phyloP scores from a whole-genome alignment of 2,329 filamentous ascomycete genomes.

The Alternaria dauci region DNA sequence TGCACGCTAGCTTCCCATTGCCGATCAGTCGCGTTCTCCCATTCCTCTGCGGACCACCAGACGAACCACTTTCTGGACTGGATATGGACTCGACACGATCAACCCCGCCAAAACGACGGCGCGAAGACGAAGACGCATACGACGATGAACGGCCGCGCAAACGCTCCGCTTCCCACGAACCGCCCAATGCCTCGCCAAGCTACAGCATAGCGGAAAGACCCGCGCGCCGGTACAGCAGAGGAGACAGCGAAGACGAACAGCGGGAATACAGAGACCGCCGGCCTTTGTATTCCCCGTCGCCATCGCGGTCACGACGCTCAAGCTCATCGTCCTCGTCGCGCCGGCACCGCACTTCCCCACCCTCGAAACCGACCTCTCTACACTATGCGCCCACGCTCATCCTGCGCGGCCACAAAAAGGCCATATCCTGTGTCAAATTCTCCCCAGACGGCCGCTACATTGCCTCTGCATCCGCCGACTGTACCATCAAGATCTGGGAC shows the following conservation, averaged over 20 bases:
- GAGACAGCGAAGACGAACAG: constrained; percentile 43
- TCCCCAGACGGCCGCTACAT: constrained; percentile 91
- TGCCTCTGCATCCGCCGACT: constrained; percentile 86
- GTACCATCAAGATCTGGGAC: constrained; percentile 91
- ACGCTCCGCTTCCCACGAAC: constrained; percentile 45
- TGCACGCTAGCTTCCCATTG: constrained; percentile 17
- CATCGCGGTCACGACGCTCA: constrained; percentile 25
- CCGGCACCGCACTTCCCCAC: constrained; percentile 46
- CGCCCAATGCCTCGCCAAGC: constrained; percentile 35
- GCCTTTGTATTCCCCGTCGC: constrained; percentile 30
- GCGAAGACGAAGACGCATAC: constrained; percentile 40
- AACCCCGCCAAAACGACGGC: constrained; percentile 41
- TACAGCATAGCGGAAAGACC: constrained; percentile 48
- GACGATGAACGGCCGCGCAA: constrained; percentile 42
- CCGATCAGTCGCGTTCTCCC: constrained; percentile 21
- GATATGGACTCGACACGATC: constrained; percentile 31
- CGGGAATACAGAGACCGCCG: constrained; percentile 37
- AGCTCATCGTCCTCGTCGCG: constrained; percentile 25
- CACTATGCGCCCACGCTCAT: constrained; percentile 75
- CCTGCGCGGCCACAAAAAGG: constrained; percentile 78
- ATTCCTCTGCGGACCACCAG: constrained; percentile 10
- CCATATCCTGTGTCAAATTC: constrained; percentile 86
- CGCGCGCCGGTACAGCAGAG: constrained; percentile 45
- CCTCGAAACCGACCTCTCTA: constrained; percentile 64
- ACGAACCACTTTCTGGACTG: background rate